These are phyloP conservation scores for Termitomyces sp. DNA, from an alignment of 768 basidiomycete genomes.

Conservation along the genomic window DNA sequence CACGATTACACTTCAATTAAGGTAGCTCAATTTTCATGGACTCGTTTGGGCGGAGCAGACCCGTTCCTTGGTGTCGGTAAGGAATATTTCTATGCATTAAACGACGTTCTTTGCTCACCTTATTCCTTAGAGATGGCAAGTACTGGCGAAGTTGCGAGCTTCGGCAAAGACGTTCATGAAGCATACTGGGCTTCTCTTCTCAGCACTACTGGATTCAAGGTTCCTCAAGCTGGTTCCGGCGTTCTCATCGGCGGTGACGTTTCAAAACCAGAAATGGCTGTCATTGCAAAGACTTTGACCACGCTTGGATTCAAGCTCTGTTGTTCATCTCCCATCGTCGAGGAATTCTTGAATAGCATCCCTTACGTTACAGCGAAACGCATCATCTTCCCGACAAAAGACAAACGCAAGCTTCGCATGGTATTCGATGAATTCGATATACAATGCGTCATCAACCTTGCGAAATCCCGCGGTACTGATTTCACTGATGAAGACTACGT, in stretches of 20 bases:
- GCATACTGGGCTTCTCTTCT: conserved; percentile 96
- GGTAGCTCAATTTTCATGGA: conserved; percentile 98
- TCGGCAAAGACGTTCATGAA: conserved; percentile 90
- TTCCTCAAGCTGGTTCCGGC: conserved; percentile 79
- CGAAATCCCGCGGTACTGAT: conserved; percentile 68
- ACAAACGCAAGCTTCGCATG: conserved; percentile 91
- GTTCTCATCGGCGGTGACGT: conserved; percentile 92
- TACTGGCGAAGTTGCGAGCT: conserved; percentile 96
- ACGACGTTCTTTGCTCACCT: background rate
- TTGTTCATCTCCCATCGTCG: conserved; percentile 76
- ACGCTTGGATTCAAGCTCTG: conserved; percentile 95
- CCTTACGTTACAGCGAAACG: conserved; percentile 78
- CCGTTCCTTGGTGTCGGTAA: conserved; percentile 92
- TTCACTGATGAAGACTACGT: conserved; percentile 94
- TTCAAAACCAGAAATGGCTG: conserved; percentile 78
- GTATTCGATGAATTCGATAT: conserved; percentile 95
- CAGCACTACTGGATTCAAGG: conserved; percentile 93
- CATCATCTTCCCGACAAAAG: conserved; percentile 94
- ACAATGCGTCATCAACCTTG: conserved; percentile 90
- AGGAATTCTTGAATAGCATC: conserved; percentile 74
- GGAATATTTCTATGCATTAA: conserved; percentile 22
- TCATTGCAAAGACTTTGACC: conserved; percentile 72
- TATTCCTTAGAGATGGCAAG: conserved; percentile 83
- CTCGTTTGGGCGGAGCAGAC: conserved; percentile 91
- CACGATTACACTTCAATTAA: conserved; percentile 94